These are phyloP conservation scores for Przewalskia tangutica DNA, from an alignment of 257 asterid genomes.

Conservation along the genomic window DNA sequence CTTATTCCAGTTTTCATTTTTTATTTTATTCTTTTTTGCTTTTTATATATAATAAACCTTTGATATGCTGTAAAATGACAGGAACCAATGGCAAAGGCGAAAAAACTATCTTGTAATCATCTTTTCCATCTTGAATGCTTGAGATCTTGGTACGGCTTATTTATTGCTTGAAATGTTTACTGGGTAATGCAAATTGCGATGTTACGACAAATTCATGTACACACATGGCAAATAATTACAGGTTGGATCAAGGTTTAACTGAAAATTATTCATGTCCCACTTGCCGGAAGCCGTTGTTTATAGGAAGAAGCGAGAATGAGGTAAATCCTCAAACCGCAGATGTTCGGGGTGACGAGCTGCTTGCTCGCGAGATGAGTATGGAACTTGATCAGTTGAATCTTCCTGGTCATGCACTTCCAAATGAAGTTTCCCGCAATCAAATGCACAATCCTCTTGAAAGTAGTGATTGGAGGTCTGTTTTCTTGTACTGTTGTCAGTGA, in stretches of 20 bases:
- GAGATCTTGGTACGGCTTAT: conserved; percentile 72
- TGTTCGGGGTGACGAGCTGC: conserved; percentile 75
- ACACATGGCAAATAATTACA: conserved; percentile 19
- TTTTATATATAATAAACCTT: conserved; percentile 10
- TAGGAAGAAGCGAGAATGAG: conserved; percentile 41
- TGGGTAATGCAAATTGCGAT: not conserved
- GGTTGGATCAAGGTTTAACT: conserved; percentile 84
- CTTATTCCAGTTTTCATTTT: not conserved
- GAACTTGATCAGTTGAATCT: conserved; percentile 58
- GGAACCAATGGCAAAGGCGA: conserved; percentile 98
- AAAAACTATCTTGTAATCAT: conserved; percentile 84
- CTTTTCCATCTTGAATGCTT: conserved; percentile 88
- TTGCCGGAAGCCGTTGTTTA: conserved; percentile 85
- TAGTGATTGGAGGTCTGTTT: conserved; percentile 51
- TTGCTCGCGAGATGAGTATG: conserved; percentile 79
- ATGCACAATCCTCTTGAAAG: conserved; percentile 43
- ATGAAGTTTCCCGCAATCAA: conserved; percentile 53
- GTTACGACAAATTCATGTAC: conserved; percentile 2
- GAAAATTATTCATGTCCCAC: conserved; percentile 96
- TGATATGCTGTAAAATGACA: conserved; percentile 23
- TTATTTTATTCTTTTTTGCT: conserved; percentile 3
- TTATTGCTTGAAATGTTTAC: conserved; percentile 1
- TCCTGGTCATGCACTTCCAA: conserved; percentile 48
- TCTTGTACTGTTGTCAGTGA: not conserved
- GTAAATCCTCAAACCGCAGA: conserved; percentile 39